phyloP scores from a whole-genome alignment of 2,329 filamentous ascomycete species.

The Emmonsiellopsis sp. region DNA sequence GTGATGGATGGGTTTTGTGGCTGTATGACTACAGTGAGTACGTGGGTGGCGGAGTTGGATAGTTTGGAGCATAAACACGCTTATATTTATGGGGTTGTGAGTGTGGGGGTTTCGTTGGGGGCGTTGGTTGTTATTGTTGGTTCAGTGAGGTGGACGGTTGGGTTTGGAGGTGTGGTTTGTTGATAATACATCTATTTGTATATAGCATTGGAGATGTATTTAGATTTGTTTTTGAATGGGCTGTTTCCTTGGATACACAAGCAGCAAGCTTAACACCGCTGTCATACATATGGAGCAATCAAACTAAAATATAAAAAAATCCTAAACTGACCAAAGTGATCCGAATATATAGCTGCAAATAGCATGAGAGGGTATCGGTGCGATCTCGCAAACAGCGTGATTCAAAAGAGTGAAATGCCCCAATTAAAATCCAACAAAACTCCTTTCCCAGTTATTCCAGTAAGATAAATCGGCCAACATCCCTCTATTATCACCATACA shows the following conservation, averaged over 20 bases:
- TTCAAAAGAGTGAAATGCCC: neutral
- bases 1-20: conserved; percentile 62
- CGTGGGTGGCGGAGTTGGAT: conserved; percentile 55
- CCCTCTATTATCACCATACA: neutral
- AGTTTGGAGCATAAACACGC: conserved; percentile 46
- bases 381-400: neutral
- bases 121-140: conserved; percentile 48
- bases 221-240: neutral
- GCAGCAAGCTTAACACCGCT: neutral
- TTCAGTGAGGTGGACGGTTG: conserved; percentile 45
- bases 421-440: neutral
- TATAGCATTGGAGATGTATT: neutral
- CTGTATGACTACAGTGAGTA: conserved; percentile 57
- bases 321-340: neutral
- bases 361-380: neutral
- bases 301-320: neutral
- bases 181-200: neutral
- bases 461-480: neutral
- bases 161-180: conserved; percentile 29
- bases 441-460: neutral
- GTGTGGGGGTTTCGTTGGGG: conserved; percentile 39
- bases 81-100: conserved; percentile 50
- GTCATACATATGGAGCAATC: neutral
- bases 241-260: neutral
- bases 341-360: neutral